Evolutionary conservation across 2,329 filamentous ascomycete genomes (phyloP).

Genomic region (Colletotrichum sojae): DNA sequence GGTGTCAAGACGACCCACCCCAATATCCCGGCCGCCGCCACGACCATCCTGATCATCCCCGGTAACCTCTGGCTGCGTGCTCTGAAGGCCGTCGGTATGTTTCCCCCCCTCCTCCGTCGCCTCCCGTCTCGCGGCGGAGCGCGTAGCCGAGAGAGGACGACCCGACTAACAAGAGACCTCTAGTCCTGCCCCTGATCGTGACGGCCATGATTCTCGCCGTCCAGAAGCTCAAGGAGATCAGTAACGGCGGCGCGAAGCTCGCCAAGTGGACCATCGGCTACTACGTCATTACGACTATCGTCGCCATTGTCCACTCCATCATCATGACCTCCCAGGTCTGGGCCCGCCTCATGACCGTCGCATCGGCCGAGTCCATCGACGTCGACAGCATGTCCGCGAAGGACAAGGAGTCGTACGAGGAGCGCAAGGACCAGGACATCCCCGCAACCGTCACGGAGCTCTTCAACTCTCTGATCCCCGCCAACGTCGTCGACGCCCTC

Average conservation of each 20-base stretch:
- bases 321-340: slow-evolving; percentile 63
- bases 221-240: slow-evolving; percentile 62
- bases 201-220: slow-evolving; percentile 67
- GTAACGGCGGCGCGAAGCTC: slow-evolving; percentile 57
- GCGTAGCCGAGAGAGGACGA: not conserved
- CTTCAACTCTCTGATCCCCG: slow-evolving; percentile 63
- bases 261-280: slow-evolving; percentile 65
- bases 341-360: slow-evolving; percentile 59
- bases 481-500: slow-evolving; percentile 63
- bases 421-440: slow-evolving; percentile 51
- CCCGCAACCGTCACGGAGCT: slow-evolving; percentile 62
- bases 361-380: slow-evolving; percentile 50
- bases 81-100: slow-evolving; percentile 62
- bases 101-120: not conserved
- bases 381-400: slow-evolving; percentile 47
- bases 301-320: slow-evolving; percentile 63
- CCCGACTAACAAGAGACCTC: slow-evolving; percentile 2
- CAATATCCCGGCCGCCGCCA: slow-evolving; percentile 58
- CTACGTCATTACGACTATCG: slow-evolving; percentile 64
- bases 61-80: slow-evolving; percentile 65
- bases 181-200: slow-evolving; percentile 66
- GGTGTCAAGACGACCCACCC: slow-evolving; percentile 58
- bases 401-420: slow-evolving; percentile 49
- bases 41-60: slow-evolving; percentile 61
- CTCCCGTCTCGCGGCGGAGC: too few relatives aligned